phyloP scores from a whole-genome alignment of 2,329 filamentous ascomycete genomes.

The Colletotrichum sp. region DNA sequence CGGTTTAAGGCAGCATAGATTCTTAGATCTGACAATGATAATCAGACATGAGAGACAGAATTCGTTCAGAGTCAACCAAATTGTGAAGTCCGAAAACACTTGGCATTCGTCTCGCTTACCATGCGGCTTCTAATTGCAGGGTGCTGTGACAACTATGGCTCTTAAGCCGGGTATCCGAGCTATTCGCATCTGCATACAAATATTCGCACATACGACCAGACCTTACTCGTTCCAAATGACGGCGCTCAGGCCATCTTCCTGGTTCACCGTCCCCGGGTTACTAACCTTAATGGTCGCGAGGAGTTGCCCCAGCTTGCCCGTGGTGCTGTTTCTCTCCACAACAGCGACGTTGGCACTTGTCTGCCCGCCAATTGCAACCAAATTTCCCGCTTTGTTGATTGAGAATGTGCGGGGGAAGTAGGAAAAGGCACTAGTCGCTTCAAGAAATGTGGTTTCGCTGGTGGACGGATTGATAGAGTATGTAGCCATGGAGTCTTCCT shows the following conservation, averaged over 20 bases:
- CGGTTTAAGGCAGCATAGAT: background rate
- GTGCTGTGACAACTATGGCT: background rate
- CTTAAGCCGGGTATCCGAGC: background rate
- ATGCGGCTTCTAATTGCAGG: background rate
- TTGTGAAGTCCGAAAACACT: background rate
- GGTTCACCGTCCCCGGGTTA: conserved; percentile 40
- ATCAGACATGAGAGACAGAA: background rate
- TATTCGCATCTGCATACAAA: background rate
- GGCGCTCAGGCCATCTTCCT: conserved; percentile 53
- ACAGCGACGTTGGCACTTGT: conserved; percentile 64
- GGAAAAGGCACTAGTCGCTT: conserved; percentile 62
- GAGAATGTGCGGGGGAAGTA: conserved; percentile 67
- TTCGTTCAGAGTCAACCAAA: background rate
- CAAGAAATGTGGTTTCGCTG: conserved; percentile 56
- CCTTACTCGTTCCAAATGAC: conserved; percentile 54
- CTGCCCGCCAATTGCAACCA: conserved; percentile 70
- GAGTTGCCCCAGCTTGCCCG: conserved; percentile 59
- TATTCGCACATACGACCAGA: background rate
- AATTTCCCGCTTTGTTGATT: conserved; percentile 61
- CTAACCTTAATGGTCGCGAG: conserved; percentile 46
- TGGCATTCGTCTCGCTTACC: background rate
- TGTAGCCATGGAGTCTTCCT: conserved; percentile 61
- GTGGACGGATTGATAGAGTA: conserved; percentile 50
- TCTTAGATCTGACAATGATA: background rate
- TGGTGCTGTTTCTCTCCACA: conserved; percentile 56